phyloP scores from a whole-genome alignment of 23 red algal species.

The Agarophyton chilense region DNA sequence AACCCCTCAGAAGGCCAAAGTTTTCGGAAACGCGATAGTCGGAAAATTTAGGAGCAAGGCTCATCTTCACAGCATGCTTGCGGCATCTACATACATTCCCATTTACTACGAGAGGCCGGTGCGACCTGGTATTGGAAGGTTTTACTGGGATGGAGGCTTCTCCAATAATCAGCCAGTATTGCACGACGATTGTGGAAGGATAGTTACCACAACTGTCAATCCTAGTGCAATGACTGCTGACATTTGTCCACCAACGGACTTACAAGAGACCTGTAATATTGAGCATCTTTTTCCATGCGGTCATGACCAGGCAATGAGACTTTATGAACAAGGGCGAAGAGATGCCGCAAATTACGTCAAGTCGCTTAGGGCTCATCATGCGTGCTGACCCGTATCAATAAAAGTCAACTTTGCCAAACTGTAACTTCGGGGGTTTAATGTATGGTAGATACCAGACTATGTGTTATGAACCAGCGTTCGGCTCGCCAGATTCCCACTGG shows the following conservation, averaged over 20 bases:
- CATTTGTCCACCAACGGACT: slow-evolving; percentile 38
- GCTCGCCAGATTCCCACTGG: too few relatives aligned
- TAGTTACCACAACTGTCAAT: slow-evolving; percentile 48
- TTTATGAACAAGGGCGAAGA: slow-evolving; percentile 32
- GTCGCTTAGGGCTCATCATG: background rate
- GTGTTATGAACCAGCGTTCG: too few relatives aligned
- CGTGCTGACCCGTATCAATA: background rate
- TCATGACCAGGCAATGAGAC: slow-evolving; percentile 26
- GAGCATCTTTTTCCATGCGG: slow-evolving; percentile 35
- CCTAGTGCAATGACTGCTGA: slow-evolving; percentile 42
- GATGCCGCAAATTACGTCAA: slow-evolving; percentile 34
- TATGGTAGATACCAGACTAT: too few relatives aligned
- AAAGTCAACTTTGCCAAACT: background rate
- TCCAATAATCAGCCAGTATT: slow-evolving; percentile 55
- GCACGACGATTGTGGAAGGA: background rate
- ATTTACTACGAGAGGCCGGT: slow-evolving; percentile 57
- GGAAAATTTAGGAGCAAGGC: slow-evolving; percentile 28
- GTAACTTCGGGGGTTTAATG: background rate
- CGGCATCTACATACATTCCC: slow-evolving; percentile 52
- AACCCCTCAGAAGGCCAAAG: slow-evolving; percentile 23
- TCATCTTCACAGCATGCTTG: slow-evolving; percentile 50
- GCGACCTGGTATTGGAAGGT: slow-evolving; percentile 20
- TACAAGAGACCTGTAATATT: slow-evolving; percentile 37
- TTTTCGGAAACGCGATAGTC: slow-evolving; percentile 33
- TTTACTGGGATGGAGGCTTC: slow-evolving; percentile 54